Base-by-base conservation (phyloP, 208 protist genomes). In the Trypanosoma melophagium region DNA sequence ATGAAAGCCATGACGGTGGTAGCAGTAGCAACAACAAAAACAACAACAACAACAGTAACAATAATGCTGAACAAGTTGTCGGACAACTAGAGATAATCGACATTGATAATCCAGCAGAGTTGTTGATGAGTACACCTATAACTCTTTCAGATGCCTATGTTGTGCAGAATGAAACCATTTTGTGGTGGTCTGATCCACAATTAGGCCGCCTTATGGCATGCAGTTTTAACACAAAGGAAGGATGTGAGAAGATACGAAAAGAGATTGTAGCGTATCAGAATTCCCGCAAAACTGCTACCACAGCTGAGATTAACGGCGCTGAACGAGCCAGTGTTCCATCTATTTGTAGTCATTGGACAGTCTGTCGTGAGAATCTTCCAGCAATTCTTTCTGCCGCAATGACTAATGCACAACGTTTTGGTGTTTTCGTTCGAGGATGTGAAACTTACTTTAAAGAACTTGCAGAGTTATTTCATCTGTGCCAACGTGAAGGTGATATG, bases 151-250 rank as follows among this genome's bases (percentile, higher is more conserved):
- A 92, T 71, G 74, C 81, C 45, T 94, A 94, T 70, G 68, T 79
- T 8, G 74, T 89, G n/a, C 85, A 91, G 60, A 53, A 76, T n/a
- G 81, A 86, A 25, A 83, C 75, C 13, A 90, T 90, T 49, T 57
- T 94, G 3, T 70, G 87, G 50, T 94, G 89, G 86, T 77, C 69
- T 41, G 89, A 94, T 61, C 77, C 81, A 24, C 41, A 77, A 44
- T 62, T 94, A 21, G 77, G 79, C 38, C 74, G 81, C 41, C 74
- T 83, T 17, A 80, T 94, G 60, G 85, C 89, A n/a, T 84, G 73
- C 59, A 87, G 84, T 66, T 94, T 94, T 63, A 83, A 85, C 67
- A 77, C 53, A 35, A 77, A 71, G 38, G 84, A 86, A 35, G 89
- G 84, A 19, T 94, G 89, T 61, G 73, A 79, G 16, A 40, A 59